These are phyloP conservation scores for bread wheat (Triticum aestivum) DNA, from an alignment of 176 grass and related monocot species.

Conservation along the genomic window IWGSC_CS_RefSeq_v2.1 NC_057807.1:284066596-284067095, in stretches of 20 bases:
- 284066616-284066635: too few relatives aligned
- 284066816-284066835: neutral
- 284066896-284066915: conserved; percentile 21
- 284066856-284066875: conserved; percentile 18
- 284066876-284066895: neutral
- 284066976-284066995: conserved; percentile 62
- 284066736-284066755: neutral
- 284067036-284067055: conserved; percentile 60
- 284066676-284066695: too few relatives aligned
- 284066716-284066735: too few relatives aligned
- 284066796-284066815: conserved; percentile 5
- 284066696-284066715: too few relatives aligned
- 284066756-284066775: neutral
- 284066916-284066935: conserved; percentile 48
- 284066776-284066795: conserved; percentile 14
- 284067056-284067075: conserved; percentile 72
- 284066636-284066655: too few relatives aligned
- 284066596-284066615: too few relatives aligned
- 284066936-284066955: conserved; percentile 61
- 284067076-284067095: conserved; percentile 55
- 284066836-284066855: conserved; percentile 12
- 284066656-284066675: too few relatives aligned
- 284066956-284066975: conserved; percentile 69
- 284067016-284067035: conserved; percentile 59
- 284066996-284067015: conserved; percentile 51